A percentile compares a stretch with the other conserved stretches of the same genome.
phyloP scores from a whole-genome alignment of 2,329 filamentous ascomycete genomes.

The Nothophaeocryptopus gaeumannii region DNA sequence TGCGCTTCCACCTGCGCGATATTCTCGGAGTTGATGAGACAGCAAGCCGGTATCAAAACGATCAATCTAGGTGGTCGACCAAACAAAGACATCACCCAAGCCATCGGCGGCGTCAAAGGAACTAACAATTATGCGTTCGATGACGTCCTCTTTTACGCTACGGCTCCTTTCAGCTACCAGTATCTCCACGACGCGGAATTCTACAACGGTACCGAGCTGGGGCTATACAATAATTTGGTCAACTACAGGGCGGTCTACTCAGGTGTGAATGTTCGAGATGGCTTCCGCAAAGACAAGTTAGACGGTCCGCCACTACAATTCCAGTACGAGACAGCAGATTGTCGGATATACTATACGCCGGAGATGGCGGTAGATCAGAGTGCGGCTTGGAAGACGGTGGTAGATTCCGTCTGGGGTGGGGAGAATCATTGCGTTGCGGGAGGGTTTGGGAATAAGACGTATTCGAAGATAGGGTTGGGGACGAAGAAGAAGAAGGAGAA shows the following conservation, averaged over 20 bases:
- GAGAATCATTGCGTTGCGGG: conserved; percentile 34
- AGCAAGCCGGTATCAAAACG: conserved; percentile 43
- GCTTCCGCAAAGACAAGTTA: conserved; percentile 35
- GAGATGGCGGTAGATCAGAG: conserved; percentile 50
- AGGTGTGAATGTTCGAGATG: conserved; percentile 33
- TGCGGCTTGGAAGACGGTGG: conserved; percentile 47
- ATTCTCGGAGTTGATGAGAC: conserved; percentile 45
- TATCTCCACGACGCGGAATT: conserved; percentile 24
- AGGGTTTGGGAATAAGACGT: conserved; percentile 21
- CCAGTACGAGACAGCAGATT: conserved; percentile 49
- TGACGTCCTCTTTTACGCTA: conserved; percentile 24
- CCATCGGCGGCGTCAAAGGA: conserved; percentile 46
- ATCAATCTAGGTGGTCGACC: conserved; percentile 45
- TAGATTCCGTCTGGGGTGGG: conserved; percentile 33
- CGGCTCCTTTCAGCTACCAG: conserved; percentile 25
- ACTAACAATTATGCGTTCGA: conserved; percentile 33
- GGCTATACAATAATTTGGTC: conserved; percentile 29
- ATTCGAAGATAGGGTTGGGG: conserved; percentile 2
- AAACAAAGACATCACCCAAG: conserved; percentile 42
- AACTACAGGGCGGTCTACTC: no score
- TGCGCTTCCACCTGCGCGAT: conserved; percentile 49
- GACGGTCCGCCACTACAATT: conserved; percentile 49
- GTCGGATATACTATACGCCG: conserved; percentile 52
- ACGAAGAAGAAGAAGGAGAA: conserved; percentile 10
- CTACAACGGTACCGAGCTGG: conserved; percentile 31